Evolutionary conservation across 2,329 filamentous ascomycete genomes (phyloP), one percentile per base, ranked within the genome.

Genomic region (Colletotrichum chlorophyti): DNA sequence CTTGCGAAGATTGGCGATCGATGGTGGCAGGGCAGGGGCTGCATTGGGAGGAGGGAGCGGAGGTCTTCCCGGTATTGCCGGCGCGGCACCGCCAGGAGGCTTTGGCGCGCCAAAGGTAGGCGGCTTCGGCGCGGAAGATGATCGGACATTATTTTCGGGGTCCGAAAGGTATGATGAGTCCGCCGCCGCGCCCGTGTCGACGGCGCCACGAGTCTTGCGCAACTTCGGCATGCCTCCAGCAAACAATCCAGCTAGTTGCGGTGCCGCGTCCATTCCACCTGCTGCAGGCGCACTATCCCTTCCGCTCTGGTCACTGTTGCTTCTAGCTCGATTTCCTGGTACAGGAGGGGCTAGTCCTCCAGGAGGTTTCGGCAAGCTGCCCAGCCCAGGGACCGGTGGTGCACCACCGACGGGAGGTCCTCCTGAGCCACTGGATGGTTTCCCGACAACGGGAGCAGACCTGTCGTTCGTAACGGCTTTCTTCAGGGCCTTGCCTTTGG

Each of bases 211-310:
- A 3, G 88, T 84, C 78, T 96, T 97, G 72, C 91, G 91, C 68
- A 99, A 73, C 77, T 97, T 98, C 3, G 95, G 95, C 85, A 98
- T 98, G 32, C 94, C 95, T 31, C 92, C 93, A 1, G 91, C 92
- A 70, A 99, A 97, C 23, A 99, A 74, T 1, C 95, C 95, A 26
- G 81, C 94, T 10, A 98, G 74, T 71, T 97, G 94, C 10, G 93
- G 92, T 43, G 91, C 85, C 17, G 85, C 74, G 19, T 88, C 84
- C 65, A 82, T 74, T 2, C 75, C 75, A 17, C 70, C 66, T 15
- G 74, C 65, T 11, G 70, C 70, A 4, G 74, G 69, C 37, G 66
- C 70, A 34, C 70, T 69, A 60, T 80, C 76, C 62, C 77, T 75
- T 41, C 81, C 79, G 17, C 81, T 82, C 49, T 85, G 83, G 66